Evolutionary conservation across 1,139 yeast species (phyloP), one percentile per base, ranked within the genome.

Genomic region (Trichomonascaceae sp.): DNA sequence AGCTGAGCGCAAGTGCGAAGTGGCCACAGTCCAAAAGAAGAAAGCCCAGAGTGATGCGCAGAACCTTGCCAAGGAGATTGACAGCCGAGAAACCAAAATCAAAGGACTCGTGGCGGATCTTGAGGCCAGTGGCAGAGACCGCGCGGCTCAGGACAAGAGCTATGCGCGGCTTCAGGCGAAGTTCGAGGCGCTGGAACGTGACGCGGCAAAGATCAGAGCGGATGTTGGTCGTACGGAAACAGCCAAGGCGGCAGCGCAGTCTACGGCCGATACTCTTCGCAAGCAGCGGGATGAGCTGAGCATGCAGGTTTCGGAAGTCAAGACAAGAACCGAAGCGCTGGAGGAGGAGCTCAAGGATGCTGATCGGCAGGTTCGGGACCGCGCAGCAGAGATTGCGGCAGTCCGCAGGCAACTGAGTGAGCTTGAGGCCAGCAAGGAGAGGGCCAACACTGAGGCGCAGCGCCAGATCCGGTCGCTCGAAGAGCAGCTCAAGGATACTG

Each of bases 291-390:
- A 85, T 31, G 97, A 87, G 49, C 57, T 84, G 33, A 56, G 65
- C 4, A 69, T 78, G 69, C 73, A 78, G 36, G 58, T 76, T 23
- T 71, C 71, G 41, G 97, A 87, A 46, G 63, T 75, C 3, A 65
- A 66, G 23, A 63, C 64, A 35, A 67, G 71, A 42, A 63, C 71
- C 18, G 89, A 81, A 38, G 68, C 74, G 2, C 56, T 87, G 32
- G 87, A 81, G 45, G 94, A 84, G 39, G 95, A 87, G 47, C 57
- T 87, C 13, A 62, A 70, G 6, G 97, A 87, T 39, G 64, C 81
- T 4, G 70, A 84, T 40, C 68, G 71, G 29, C 65, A 75, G 53
- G 58, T 87, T 5, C 89, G 77, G 47, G 95, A 85, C 44, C 70
- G 93, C 42, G 73, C 78, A 1, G 65, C 87, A 32, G 97, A 89